Conservation (phyloP, 2,329 filamentous ascomycete species). For the Aspergillus fructus region DNA sequence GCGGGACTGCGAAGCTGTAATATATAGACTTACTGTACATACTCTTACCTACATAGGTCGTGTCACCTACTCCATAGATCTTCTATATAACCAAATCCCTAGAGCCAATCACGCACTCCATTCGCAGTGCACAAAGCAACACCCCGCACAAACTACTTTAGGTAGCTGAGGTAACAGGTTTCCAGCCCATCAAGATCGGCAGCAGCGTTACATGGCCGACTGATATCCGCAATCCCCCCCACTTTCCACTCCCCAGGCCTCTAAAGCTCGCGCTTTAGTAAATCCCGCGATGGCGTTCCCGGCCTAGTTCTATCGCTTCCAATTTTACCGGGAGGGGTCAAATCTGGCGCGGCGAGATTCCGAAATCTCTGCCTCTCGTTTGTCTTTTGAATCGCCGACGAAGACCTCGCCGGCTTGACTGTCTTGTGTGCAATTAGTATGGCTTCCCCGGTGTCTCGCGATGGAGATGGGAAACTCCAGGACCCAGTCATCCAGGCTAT, state of each 20-base stretch:
- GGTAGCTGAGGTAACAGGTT: too few species aligned
- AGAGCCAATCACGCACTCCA: not conserved
- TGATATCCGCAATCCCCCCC: not conserved
- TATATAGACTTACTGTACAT: not conserved
- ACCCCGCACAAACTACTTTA: not conserved
- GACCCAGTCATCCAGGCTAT: not conserved
- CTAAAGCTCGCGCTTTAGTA: conserved; percentile 1
- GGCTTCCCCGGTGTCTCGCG: not conserved
- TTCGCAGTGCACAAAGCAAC: too few species aligned
- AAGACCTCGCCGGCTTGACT: not conserved
- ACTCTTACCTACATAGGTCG: not conserved
- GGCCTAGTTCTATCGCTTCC: conserved; percentile 1
- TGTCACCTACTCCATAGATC: not conserved
- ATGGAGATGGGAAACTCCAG: conserved; percentile 3
- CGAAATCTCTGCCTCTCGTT: not conserved
- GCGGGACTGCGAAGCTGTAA: conserved; percentile 45
- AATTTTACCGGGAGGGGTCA: not conserved
- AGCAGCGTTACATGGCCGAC: not conserved
- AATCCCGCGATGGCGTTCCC: not conserved
- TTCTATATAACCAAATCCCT: not conserved
- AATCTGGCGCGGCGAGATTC: not conserved
- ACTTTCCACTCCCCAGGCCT: not conserved
- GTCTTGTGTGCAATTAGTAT: not conserved
- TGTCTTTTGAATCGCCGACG: not conserved
- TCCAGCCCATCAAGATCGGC: not conserved